Conservation (phyloP, 192 early-diverging fungal species). For the Rhizophagus prolifer region DNA sequence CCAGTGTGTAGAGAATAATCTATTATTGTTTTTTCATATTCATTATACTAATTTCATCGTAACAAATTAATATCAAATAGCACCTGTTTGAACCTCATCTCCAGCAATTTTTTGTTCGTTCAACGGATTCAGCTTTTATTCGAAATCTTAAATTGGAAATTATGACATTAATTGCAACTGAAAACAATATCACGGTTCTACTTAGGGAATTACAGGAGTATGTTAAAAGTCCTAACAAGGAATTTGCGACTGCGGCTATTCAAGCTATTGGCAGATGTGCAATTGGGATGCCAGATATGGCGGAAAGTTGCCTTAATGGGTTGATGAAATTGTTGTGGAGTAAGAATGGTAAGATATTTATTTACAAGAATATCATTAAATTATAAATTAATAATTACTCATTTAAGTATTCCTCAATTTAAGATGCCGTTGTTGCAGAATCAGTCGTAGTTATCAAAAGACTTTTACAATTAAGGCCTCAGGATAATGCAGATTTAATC, state of each 20-base stretch:
- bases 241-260: slow-evolving; percentile 65
- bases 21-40: not conserved
- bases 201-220: slow-evolving; percentile 79
- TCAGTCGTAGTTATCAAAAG: slow-evolving; percentile 73
- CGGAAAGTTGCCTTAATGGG: slow-evolving; percentile 52
- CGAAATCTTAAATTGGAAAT: slow-evolving; percentile 85
- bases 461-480: slow-evolving; percentile 58
- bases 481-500: slow-evolving; percentile 49
- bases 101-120: slow-evolving; percentile 79
- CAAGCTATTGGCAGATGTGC: slow-evolving; percentile 62
- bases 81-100: slow-evolving; percentile 69
- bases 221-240: slow-evolving; percentile 62
- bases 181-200: slow-evolving; percentile 66
- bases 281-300: slow-evolving; percentile 53
- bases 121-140: slow-evolving; percentile 75
- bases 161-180: slow-evolving; percentile 64
- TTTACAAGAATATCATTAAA: not conserved
- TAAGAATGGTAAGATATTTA: slow-evolving; percentile 50
- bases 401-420: not conserved
- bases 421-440: slow-evolving; percentile 74
- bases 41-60: not conserved
- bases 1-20: slow-evolving; percentile 45
- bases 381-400: not conserved
- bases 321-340: slow-evolving; percentile 59
- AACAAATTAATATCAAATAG: slow-evolving; percentile 28